Conservation (phyloP, 2,329 filamentous ascomycete genomes). For the Phaeosphaeriaceae sp. region DNA sequence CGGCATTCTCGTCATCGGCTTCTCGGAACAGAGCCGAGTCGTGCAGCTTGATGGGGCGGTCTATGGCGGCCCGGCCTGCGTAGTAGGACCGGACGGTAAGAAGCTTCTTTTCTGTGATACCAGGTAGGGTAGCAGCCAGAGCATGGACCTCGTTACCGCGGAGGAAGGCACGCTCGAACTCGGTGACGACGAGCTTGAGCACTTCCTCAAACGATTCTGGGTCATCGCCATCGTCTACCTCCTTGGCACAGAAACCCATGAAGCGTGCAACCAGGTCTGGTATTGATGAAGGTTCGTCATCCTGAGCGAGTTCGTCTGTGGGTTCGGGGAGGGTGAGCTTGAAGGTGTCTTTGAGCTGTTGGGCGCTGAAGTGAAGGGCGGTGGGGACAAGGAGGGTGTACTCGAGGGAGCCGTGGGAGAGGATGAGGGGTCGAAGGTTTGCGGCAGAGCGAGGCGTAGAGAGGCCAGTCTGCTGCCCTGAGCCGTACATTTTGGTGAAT, state of each 20-base stretch:
- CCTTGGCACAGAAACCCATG: slow-evolving; percentile 84
- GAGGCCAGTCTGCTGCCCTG: slow-evolving; percentile 91
- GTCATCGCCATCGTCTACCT: slow-evolving; percentile 93
- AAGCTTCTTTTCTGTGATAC: slow-evolving; percentile 91
- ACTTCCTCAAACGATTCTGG: slow-evolving; percentile 92
- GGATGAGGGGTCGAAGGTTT: slow-evolving; percentile 87
- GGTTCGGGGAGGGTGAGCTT: slow-evolving; percentile 82
- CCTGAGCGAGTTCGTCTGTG: slow-evolving; percentile 95
- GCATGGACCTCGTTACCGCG: slow-evolving; percentile 96
- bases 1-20: slow-evolving; percentile 80
- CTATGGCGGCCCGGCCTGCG: slow-evolving; percentile 80
- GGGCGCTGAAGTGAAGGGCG: slow-evolving; percentile 92
- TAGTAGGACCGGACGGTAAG: slow-evolving; percentile 92
- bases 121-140: slow-evolving; percentile 81
- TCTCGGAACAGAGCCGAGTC: slow-evolving; percentile 92
- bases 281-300: slow-evolving; percentile 98
- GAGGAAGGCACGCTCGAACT: slow-evolving; percentile 95
- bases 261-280: slow-evolving; percentile 92
- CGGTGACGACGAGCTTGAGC: slow-evolving; percentile 87
- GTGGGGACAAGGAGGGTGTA: slow-evolving; percentile 96
- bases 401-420: slow-evolving; percentile 93
- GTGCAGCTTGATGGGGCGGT: slow-evolving; percentile 86
- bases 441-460: slow-evolving; percentile 94
- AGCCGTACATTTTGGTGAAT: slow-evolving; percentile 71
- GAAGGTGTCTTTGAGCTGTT: slow-evolving; percentile 92